Percentiles rank a stretch among this genome's conserved stretches.
Conservation (phyloP, 2,329 filamentous ascomycete genomes). For the Sordariomycetes sp. region DNA sequence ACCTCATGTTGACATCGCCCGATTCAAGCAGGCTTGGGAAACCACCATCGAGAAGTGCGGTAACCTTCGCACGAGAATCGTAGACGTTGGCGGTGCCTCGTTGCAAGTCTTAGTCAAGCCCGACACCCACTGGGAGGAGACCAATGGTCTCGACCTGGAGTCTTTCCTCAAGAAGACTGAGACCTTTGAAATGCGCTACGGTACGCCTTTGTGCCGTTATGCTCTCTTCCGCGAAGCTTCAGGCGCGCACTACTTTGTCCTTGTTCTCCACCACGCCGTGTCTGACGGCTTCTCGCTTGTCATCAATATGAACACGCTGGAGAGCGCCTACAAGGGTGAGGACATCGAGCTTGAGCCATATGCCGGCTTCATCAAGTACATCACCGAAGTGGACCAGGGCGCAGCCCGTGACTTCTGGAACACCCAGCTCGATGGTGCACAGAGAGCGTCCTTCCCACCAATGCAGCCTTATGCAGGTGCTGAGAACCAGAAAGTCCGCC, state of each 20-base stretch:
- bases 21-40: slow-evolving; percentile 10
- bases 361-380: slow-evolving; percentile 30
- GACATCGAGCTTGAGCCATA: slow-evolving; percentile 13
- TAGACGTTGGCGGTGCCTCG: slow-evolving; percentile 6
- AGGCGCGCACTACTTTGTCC: slow-evolving; percentile 2
- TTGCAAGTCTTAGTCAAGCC: slow-evolving; percentile 2
- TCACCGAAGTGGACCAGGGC: slow-evolving; percentile 19
- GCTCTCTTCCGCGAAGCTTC: neutral
- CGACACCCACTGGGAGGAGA: neutral
- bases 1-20: slow-evolving; percentile 3
- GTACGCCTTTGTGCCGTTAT: slow-evolving; percentile 3
- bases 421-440: slow-evolving; percentile 3
- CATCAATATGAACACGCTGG: slow-evolving; percentile 3
- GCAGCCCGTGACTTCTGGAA: slow-evolving; percentile 1
- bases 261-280: slow-evolving; percentile 4
- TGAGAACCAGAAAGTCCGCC: neutral
- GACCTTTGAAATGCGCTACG: slow-evolving; percentile 1
- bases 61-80: slow-evolving; percentile 11
- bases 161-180: neutral
- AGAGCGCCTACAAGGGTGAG: neutral
- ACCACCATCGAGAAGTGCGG: slow-evolving; percentile 7
- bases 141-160: neutral
- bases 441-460: slow-evolving; percentile 5
- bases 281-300: neutral
- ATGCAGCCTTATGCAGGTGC: neutral